A percentile compares a stretch with the other conserved stretches of the same genome.
These are phyloP conservation scores for Populus deltoides DNA, from an alignment of 345 rosid genomes.

Conservation along the genomic window DNA sequence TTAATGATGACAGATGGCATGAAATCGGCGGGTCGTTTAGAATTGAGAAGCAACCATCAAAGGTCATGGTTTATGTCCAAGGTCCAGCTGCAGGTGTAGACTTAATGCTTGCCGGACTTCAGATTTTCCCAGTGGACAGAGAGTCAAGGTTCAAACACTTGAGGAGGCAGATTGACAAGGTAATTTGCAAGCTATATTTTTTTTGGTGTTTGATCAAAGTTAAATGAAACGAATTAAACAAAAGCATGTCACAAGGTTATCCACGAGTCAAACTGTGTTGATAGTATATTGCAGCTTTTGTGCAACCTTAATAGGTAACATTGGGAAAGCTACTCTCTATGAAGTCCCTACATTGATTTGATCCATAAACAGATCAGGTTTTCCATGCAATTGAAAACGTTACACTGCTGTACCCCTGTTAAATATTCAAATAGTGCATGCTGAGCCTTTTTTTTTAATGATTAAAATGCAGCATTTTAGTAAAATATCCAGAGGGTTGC, in stretches of 20 bases:
- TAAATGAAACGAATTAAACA: background rate
- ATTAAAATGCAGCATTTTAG: no score
- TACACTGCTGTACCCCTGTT: no score
- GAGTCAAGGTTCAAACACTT: slow-evolving; percentile 57
- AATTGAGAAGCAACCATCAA: slow-evolving; percentile 76
- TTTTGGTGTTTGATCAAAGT: slow-evolving; percentile 1
- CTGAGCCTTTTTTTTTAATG: no score
- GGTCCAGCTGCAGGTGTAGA: slow-evolving; percentile 82
- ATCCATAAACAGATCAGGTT: background rate
- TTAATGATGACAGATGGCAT: slow-evolving; percentile 72
- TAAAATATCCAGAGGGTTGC: no score
- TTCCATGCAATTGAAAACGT: no score
- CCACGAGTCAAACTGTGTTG: background rate
- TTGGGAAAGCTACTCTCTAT: background rate
- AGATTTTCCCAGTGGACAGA: slow-evolving; percentile 71
- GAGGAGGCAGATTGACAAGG: slow-evolving; percentile 67
- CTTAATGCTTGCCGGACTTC: slow-evolving; percentile 79
- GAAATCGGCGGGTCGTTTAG: slow-evolving; percentile 90
- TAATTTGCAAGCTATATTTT: slow-evolving; percentile 21
- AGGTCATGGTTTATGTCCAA: slow-evolving; percentile 78
- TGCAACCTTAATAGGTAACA: background rate
- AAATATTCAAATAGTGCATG: no score
- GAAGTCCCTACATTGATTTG: background rate
- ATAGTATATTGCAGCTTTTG: background rate
- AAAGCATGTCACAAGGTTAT: background rate